These are phyloP conservation scores for Begonia peltatifolia DNA, from an alignment of 306 rosid genomes.

Conservation along the genomic window DNA sequence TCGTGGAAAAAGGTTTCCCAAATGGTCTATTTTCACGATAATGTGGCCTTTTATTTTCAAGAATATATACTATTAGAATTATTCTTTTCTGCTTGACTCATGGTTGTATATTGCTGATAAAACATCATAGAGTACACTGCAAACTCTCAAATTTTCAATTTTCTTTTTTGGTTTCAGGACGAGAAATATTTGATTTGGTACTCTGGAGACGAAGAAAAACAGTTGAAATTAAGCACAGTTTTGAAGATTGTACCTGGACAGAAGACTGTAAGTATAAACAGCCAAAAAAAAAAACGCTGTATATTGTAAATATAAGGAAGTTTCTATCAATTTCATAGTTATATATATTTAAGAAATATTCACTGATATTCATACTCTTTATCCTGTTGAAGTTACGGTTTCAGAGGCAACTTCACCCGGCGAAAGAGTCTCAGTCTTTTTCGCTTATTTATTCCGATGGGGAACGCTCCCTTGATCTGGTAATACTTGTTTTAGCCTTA, in stretches of 20 bases:
- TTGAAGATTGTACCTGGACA: conserved; percentile 55
- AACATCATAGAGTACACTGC: not conserved
- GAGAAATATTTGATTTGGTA: conserved; percentile 76
- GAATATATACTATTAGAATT: not conserved
- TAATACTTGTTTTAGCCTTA: conserved; percentile 8
- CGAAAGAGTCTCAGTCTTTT: conserved; percentile 54
- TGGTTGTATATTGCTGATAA: not conserved
- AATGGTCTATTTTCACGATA: too few species aligned
- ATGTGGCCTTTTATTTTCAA: too few species aligned
- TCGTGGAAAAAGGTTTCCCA: too few species aligned
- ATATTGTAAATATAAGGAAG: not conserved
- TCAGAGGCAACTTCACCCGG: conserved; percentile 40
- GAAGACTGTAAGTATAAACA: conserved; percentile 32
- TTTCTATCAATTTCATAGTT: conserved; percentile 1
- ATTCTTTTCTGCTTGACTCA: not conserved
- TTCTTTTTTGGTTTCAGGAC: conserved; percentile 34
- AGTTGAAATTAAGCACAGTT: conserved; percentile 47
- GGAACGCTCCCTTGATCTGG: conserved; percentile 78
- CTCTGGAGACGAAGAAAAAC: conserved; percentile 62
- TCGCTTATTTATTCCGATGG: conserved; percentile 55
- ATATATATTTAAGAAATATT: conserved; percentile 7
- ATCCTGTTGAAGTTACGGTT: conserved; percentile 39
- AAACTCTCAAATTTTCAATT: conserved; percentile 5
- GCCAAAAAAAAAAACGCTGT: conserved; percentile 9
- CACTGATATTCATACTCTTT: conserved; percentile 13